Evolutionary conservation across 1,284 basidiomycete genomes (phyloP).

Genomic region (Cystobasidium sp.): DNA sequence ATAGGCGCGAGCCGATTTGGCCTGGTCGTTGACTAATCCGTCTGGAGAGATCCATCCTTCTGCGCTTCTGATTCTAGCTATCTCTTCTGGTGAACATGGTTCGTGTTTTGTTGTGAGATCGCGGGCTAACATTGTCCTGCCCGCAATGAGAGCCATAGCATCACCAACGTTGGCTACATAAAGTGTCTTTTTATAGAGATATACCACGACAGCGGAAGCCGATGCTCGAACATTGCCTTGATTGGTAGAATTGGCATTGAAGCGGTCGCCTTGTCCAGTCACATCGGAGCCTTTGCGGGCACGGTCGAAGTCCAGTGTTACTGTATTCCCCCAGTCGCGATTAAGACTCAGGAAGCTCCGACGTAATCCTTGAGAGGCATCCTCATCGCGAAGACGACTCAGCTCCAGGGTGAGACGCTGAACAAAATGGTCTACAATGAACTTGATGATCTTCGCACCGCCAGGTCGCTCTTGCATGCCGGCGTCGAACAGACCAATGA

Average conservation of each 20-base stretch:
- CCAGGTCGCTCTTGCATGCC: slow-evolving; percentile 66
- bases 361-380: slow-evolving; percentile 74
- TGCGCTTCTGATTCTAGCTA: slow-evolving; percentile 80
- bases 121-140: slow-evolving; percentile 73
- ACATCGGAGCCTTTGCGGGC: slow-evolving; percentile 71
- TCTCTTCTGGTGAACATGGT: slow-evolving; percentile 86
- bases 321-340: slow-evolving; percentile 65
- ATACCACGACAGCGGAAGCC: slow-evolving; percentile 84
- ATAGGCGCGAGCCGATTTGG: slow-evolving; percentile 89
- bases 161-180: slow-evolving; percentile 91
- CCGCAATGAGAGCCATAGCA: slow-evolving; percentile 84
- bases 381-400: slow-evolving; percentile 62
- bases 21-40: slow-evolving; percentile 89
- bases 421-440: slow-evolving; percentile 78
- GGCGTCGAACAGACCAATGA: slow-evolving; percentile 90
- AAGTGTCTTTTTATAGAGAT: slow-evolving; percentile 78
- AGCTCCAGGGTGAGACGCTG: slow-evolving; percentile 68
- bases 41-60: slow-evolving; percentile 97
- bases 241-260: not conserved
- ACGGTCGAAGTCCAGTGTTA: slow-evolving; percentile 64
- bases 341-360: slow-evolving; percentile 85
- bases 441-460: slow-evolving; percentile 65
- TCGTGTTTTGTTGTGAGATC: slow-evolving; percentile 83
- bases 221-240: not conserved
- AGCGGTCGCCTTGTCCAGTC: slow-evolving; percentile 54